phyloP scores from a whole-genome alignment of 441 rosid genomes.

The Jatropha podagrica region DNA sequence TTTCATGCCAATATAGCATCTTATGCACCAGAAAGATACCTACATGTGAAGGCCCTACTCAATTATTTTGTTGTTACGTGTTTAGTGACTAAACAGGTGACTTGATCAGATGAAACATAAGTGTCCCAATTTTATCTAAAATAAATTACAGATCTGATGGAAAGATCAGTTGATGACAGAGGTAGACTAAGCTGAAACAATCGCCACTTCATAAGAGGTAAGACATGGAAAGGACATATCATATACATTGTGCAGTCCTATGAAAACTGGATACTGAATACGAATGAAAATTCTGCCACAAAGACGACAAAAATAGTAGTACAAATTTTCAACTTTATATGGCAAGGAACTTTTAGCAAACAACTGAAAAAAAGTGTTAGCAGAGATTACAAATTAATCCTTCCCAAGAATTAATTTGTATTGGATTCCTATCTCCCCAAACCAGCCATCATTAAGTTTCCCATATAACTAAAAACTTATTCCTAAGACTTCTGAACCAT shows the following conservation, averaged over 20 bases:
- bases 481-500: not conserved
- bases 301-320: not conserved
- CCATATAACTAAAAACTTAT: not conserved
- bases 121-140: not conserved
- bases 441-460: not conserved
- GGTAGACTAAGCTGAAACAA: not conserved
- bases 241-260: not conserved
- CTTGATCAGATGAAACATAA: not conserved
- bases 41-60: not conserved
- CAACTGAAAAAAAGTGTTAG: not conserved
- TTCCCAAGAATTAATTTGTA: not conserved
- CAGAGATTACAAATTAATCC: not conserved
- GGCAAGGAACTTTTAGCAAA: slow-evolving; percentile 4
- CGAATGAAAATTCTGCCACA: not conserved
- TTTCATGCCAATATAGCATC: not conserved
- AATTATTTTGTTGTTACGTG: not conserved
- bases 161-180: no score
- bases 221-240: slow-evolving; percentile 3
- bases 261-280: not conserved
- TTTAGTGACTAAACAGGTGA: not conserved
- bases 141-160: not conserved
- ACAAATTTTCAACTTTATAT: not conserved
- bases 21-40: not conserved
- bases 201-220: not conserved
- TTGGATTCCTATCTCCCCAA: not conserved